phyloP scores from a whole-genome alignment of 2,329 filamentous ascomycete species.

The Colletotrichum australisinense region DNA sequence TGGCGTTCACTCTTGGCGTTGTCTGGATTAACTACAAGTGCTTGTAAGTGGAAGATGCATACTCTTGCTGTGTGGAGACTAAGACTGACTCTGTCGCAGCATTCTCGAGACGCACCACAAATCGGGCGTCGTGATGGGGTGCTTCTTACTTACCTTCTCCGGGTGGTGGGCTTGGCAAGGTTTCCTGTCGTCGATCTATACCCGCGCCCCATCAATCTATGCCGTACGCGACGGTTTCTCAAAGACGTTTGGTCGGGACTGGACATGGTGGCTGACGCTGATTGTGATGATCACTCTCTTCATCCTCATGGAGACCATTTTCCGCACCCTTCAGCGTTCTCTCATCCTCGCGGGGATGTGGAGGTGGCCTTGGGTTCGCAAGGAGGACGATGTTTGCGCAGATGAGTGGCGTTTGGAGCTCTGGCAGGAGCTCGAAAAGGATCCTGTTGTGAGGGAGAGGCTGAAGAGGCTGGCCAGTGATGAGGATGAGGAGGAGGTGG shows the following conservation, averaged over 20 bases:
- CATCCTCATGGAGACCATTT: conserved; percentile 73
- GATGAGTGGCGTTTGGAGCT: conserved; percentile 66
- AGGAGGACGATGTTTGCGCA: conserved; percentile 37
- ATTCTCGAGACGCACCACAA: conserved; percentile 85
- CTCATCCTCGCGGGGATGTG: conserved; percentile 59
- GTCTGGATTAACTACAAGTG: conserved; percentile 82
- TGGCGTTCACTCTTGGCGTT: conserved; percentile 78
- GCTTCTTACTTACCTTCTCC: conserved; percentile 67
- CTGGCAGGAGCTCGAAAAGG: conserved; percentile 70
- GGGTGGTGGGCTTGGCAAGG: conserved; percentile 83
- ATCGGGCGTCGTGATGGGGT: conserved; percentile 69
- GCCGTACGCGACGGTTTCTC: conserved; percentile 76
- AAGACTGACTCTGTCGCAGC: conserved; percentile 49
- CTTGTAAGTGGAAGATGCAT: conserved; percentile 64
- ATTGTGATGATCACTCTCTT: conserved; percentile 72
- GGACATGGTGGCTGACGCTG: conserved; percentile 80
- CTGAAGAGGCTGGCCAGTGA: conserved; percentile 54
- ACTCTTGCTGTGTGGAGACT: too few species aligned
- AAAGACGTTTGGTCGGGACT: conserved; percentile 73
- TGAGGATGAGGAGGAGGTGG: conserved; percentile 41
- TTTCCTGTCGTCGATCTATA: conserved; percentile 75
- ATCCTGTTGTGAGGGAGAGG: conserved; percentile 55
- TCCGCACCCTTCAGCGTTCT: conserved; percentile 60
- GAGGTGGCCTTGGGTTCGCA: conserved; percentile 56
- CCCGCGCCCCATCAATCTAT: conserved; percentile 62